Conservation (phyloP, 2,329 filamentous ascomycete species). For the Nothopassalora personata region DNA sequence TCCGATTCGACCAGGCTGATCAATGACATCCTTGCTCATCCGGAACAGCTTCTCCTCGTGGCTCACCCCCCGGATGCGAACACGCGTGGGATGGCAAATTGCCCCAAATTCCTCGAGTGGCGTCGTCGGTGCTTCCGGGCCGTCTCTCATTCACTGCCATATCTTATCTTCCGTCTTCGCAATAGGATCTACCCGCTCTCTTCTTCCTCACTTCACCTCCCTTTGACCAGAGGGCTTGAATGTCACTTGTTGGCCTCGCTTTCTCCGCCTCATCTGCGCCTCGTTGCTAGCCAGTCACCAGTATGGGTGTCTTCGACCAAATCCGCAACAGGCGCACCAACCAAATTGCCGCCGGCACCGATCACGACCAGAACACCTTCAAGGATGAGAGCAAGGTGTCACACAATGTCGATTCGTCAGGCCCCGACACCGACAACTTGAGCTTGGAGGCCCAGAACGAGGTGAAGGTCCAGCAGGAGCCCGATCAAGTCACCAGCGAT, state of each 20-base stretch:
- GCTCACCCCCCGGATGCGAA: not conserved
- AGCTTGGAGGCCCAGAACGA: constrained; percentile 31
- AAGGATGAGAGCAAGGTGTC: constrained; percentile 4
- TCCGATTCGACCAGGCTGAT: not conserved
- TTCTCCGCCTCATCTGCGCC: not conserved
- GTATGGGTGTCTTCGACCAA: constrained; percentile 1
- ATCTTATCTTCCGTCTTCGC: constrained; percentile 7
- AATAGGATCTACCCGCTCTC: constrained; percentile 8
- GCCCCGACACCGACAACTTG: constrained; percentile 18
- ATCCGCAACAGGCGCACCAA: constrained; percentile 1
- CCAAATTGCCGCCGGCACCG: not conserved
- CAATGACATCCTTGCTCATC: not conserved
- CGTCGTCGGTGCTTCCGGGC: not conserved
- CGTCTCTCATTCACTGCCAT: not conserved
- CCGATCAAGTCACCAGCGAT: constrained; percentile 26
- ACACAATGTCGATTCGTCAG: constrained; percentile 3
- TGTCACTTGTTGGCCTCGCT: not conserved
- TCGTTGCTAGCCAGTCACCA: not conserved
- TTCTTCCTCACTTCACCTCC: not conserved
- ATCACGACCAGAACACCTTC: not conserved
- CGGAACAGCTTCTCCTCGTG: not conserved
- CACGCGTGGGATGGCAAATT: not conserved
- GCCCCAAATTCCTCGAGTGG: not conserved
- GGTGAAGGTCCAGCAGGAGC: constrained; percentile 27
- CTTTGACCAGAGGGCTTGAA: not conserved